Base-by-base conservation (phyloP, 768 basidiomycete species). In the Calocybe indica region DNA sequence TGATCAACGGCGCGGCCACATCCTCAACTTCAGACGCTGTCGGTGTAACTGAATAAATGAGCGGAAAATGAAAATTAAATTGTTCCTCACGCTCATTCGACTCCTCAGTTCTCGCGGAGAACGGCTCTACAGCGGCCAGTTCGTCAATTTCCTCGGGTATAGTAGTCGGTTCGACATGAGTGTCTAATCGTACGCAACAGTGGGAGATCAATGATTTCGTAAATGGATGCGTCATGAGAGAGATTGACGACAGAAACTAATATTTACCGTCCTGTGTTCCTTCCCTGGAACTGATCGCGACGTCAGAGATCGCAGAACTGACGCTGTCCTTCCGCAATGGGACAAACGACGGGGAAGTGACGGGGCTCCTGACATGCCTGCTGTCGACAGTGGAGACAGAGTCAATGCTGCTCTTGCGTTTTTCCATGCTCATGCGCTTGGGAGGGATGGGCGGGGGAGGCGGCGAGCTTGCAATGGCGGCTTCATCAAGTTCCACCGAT, bases 161-260 rank as follows among this genome's bases (percentile, higher is more conserved):
- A 22, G 45, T 9, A 43, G 40, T 46, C 42, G 40, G 48, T 46
- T 31, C 46, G 44, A 46, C 28, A 45, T 50, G 50, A 52, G 43
- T 40, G 52, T 53, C 55, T 58, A 56, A 40, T 44, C 41, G 39
- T 37, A 28, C 47, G 38, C 39, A 50, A 53, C 51, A 46, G 49
- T 30, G 39, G 14, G 48, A 41, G 40, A 67, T 65, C 64, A 69
- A 67, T 53, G 37, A 58, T 53, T 58, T 52, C 49, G 52, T 59
- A 22, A 22, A 22, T 58, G 46, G 46, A 41, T 48, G 22, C 22
- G 22, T 22, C 22, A 22, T 22, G 22, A 50, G 42, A 50, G 48
- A 51, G 55, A 56, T 11, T 37, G 36, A 58, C 47, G 48, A 12
- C 43, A 43, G 34, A 50, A 52, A 40, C 49, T 35, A 53, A 57